Evolutionary conservation across 2,329 filamentous ascomycete species (phyloP), one percentile per base, ranked within the genome.

Genomic region (Cladophialophora psammophila): DNA sequence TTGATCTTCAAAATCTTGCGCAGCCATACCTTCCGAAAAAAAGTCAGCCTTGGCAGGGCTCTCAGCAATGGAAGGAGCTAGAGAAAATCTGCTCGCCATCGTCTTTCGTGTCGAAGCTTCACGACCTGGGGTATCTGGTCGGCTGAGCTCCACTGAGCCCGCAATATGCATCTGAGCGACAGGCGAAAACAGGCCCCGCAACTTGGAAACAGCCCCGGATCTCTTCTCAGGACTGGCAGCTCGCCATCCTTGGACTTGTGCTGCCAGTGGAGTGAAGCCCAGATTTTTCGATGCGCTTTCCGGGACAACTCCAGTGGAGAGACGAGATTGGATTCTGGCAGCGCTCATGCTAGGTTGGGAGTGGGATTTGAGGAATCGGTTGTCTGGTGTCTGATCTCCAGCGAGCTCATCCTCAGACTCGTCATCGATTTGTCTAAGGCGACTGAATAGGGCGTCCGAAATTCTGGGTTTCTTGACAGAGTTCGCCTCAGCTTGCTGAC

Each of bases 211-310:
- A 61, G 73, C 67, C 9, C 74, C 73, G 2, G 72, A 69, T 20
- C 74, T 73, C 72, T 73, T 61, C 32, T 74, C 64, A 2, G 88
- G 87, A 69, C 86, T 90, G 31, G 82, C 82, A 1, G 89, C 82
- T 69, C 84, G 84, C 90, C 90, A 92, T 31, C 84, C 82, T 66
- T 81, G 84, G 4, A 92, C 79, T 72, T 89, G 85, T 42, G 85
- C 80, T 3, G 87, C 87, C 42, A 92, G 79, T 31, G 88, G 87
- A 1, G 88, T 90, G 69, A 91, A 90, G 1, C 88, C 87, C 60
- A 86, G 75, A 18, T 73, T 71, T 40, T 68, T 60, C 8, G 68
- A 64, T 10, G 70, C 64, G 31, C 65, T 70, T n/a, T 56, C 31
- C 10, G 68, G 70, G 13, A 45, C 64, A 20, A 69, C 64, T 31